Base-by-base conservation (phyloP, 2,329 filamentous ascomycete species). In the Venturia effusa region DNA sequence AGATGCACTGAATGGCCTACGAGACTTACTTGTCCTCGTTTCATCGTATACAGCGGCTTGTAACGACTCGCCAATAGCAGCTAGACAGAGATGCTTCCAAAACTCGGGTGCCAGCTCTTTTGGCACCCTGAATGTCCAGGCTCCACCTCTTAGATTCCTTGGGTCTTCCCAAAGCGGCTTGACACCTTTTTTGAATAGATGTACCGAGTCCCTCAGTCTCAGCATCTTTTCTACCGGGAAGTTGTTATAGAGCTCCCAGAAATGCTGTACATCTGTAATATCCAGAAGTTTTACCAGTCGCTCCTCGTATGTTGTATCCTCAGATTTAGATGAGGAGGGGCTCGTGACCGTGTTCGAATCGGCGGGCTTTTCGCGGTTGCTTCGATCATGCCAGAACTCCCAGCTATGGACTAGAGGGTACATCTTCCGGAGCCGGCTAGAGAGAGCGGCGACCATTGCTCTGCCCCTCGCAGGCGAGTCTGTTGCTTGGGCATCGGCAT, bases 41-140 rank as follows among this genome's bases (percentile, higher is more conserved):
- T 78, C 73, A 34, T 73, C 77, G 62, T 89, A 88, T 13, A 95
- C 80, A 19, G 84, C 88, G 67, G 83, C 81, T 77, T 94, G 88
- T 67, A 95, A 78, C 71, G 88, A 83, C 79, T 95, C 90, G 40
- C 90, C 90, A 66, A 94, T 90, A 40, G 90, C 90, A 74, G 94
- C 81, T 72, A 93, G 78, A 77, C 92, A 85, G 66, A 96, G 82
- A 72, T 87, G 86, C 69, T 87, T 92, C 90, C 88, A 97, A 72
- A 90, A 88, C 70, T 88, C 88, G 2, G 85, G 83, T 2, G 80
- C 82, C 43, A 83, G 82, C 66, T 80, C 81, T 79, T 96, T 96
- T 67, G 88, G 86, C 55, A 97, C 88, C 61, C 92, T 87, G 76
- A 97, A 96, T 27, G 91, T 95, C 91, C 91, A 97, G 73, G 89